Evolutionary conservation across 495 filamentous ascomycete species (phyloP), one percentile per base, ranked within the genome.

Genomic region (Gamarada debralockiae): DNA sequence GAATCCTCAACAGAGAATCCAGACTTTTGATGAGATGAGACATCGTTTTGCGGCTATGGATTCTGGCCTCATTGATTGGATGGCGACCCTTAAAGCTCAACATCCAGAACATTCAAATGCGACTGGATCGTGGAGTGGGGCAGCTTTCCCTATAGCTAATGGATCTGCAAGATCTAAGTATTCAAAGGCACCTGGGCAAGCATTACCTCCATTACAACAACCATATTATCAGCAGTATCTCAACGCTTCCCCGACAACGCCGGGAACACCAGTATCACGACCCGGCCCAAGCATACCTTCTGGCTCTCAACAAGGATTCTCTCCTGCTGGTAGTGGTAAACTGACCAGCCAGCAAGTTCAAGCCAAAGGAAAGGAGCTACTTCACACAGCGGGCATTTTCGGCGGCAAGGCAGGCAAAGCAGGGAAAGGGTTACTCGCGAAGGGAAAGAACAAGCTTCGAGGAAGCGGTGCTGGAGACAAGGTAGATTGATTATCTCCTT

Each of bases 391-490:
- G 33, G 87, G 87, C 7, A 70, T 80, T 3, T 71, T 87, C 52
- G 81, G 85, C 55, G 85, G 85, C 17, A 86, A 85, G 62, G 84
- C 80, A 20, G 78, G 77, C 23, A 86, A 85, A 59, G 86, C 88
- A 20, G 89, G 90, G 12, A 95, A 93, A 70, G 90, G 89, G 25
- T 65, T 96, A 46, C 84, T 96, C 66, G 86, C 83, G 52, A 93
- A 92, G 64, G 90, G 91, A 33, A 87, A 84, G 67, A 93, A 78
- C 68, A 91, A 87, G 66, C 80, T 93, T 63, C 80, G 81, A 50
- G 75, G 64, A 55, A 74, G 74, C 34, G 84, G 84, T 58, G 78
- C 76, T 36, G 84, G 85, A 61, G 87, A 92, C 63, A 93, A 92
- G 86, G 89, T 89, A 83, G 86, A 89, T 80, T 66, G 70, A 70